phyloP scores from a whole-genome alignment of 768 basidiomycete species.

The Tulasnella sp. region DNA sequence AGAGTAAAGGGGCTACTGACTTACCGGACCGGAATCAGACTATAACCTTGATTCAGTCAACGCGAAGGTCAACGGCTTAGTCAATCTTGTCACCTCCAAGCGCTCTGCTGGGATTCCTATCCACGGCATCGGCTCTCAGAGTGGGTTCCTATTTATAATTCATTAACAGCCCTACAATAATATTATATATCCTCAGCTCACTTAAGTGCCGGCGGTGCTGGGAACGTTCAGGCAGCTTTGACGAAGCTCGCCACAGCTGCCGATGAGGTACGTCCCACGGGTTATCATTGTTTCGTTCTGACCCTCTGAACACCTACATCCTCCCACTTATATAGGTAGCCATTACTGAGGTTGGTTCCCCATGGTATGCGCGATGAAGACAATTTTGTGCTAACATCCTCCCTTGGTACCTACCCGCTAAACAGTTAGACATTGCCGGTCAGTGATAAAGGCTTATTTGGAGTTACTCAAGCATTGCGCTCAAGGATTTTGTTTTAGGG shows the following conservation, averaged over 20 bases:
- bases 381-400: not conserved
- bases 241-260: not conserved
- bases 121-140: conserved; percentile 12
- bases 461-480: not conserved
- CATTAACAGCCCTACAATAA: not conserved
- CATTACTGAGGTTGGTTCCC: not conserved
- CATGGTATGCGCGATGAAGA: not conserved
- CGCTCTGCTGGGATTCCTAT: not conserved
- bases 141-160: not conserved
- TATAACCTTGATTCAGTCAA: conserved; percentile 16
- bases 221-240: not conserved
- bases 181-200: not conserved
- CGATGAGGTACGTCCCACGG: not conserved
- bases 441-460: not conserved
- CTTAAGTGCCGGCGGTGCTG: conserved; percentile 7
- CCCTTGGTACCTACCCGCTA: not conserved
- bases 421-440: not conserved
- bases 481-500: not conserved
- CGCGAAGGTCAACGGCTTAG: not conserved
- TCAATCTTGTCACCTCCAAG: not conserved
- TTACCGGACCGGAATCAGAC: not conserved
- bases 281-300: not conserved
- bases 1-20: too few species aligned
- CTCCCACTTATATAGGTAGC: not conserved
- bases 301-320: not conserved